Evolutionary conservation across 2,329 filamentous ascomycete species (phyloP).

Genomic region (Trichoderma harzianum): DNA sequence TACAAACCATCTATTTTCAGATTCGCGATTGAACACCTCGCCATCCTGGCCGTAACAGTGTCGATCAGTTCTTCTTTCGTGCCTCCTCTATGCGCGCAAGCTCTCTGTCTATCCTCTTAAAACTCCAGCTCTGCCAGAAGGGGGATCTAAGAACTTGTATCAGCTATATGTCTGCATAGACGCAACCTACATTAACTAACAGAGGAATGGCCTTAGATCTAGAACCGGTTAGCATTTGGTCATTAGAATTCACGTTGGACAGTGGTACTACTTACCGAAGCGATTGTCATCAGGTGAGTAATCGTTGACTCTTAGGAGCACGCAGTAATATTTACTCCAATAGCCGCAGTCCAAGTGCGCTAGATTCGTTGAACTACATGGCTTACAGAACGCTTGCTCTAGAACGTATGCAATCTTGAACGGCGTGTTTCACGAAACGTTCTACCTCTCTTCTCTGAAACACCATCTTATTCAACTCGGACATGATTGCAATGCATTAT

Average conservation of each 20-base stretch:
- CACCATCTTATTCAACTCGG: neutral
- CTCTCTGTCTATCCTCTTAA: neutral
- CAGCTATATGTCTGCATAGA: neutral
- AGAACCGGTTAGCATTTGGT: fast-evolving
- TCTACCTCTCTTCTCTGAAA: neutral
- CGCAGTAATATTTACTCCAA: too few relatives aligned
- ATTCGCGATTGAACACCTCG: neutral
- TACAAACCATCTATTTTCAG: neutral
- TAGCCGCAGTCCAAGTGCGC: too few relatives aligned
- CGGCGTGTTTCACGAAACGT: neutral
- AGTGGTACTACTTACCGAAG: neutral
- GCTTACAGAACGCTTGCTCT: too few relatives aligned
- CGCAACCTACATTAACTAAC: neutral
- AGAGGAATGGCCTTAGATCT: neutral
- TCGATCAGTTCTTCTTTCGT: neutral
- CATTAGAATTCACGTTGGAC: neutral
- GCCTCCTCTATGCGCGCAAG: neutral
- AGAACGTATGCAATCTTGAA: neutral
- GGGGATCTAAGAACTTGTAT: neutral
- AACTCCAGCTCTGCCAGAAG: neutral
- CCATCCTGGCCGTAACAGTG: neutral
- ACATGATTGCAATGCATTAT: neutral
- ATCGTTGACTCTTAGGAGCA: neutral
- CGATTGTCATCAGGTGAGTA: neutral
- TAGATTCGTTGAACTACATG: too few relatives aligned